phyloP scores from a whole-genome alignment of 768 basidiomycete species.

The Boletus subparvulus region DNA sequence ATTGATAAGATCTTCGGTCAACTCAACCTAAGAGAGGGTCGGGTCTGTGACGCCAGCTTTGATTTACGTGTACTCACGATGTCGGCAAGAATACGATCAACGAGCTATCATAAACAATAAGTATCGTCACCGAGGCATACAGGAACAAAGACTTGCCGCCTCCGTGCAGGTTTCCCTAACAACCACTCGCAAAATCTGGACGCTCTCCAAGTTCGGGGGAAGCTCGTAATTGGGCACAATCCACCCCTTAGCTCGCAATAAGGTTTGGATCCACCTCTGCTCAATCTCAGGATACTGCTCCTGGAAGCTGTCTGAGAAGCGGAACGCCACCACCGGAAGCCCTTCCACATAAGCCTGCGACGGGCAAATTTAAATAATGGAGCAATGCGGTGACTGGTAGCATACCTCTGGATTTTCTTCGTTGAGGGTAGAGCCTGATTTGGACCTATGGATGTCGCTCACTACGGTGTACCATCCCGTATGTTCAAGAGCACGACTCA shows the following conservation, averaged over 20 bases:
- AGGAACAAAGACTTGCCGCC: slow-evolving; percentile 37
- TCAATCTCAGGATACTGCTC: slow-evolving; percentile 53
- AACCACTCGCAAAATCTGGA: slow-evolving; percentile 64
- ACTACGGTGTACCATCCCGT: slow-evolving; percentile 52
- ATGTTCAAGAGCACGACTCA: slow-evolving; percentile 61
- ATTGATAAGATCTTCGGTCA: slow-evolving; percentile 57
- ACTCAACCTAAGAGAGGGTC: slow-evolving; percentile 46
- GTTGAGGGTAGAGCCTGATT: slow-evolving; percentile 34
- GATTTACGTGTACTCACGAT: slow-evolving; percentile 47
- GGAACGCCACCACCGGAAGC: slow-evolving; percentile 53
- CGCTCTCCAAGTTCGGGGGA: slow-evolving; percentile 47
- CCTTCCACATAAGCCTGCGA: slow-evolving; percentile 46
- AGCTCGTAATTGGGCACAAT: slow-evolving; percentile 64
- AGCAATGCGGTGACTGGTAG: slow-evolving; percentile 1
- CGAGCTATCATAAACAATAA: slow-evolving; percentile 41
- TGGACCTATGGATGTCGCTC: slow-evolving; percentile 54
- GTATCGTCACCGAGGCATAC: slow-evolving; percentile 23
- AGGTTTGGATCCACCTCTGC: slow-evolving; percentile 56
- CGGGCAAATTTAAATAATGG: not conserved
- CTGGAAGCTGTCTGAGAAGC: slow-evolving; percentile 55
- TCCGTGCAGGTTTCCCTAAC: slow-evolving; percentile 56
- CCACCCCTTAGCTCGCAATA: slow-evolving; percentile 50
- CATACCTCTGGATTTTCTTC: slow-evolving; percentile 59
- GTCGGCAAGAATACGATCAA: slow-evolving; percentile 66
- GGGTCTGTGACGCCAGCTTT: slow-evolving; percentile 3